Base-by-base conservation (phyloP, 352 stramenopile species). In the Phytopythium litorale region DNA sequence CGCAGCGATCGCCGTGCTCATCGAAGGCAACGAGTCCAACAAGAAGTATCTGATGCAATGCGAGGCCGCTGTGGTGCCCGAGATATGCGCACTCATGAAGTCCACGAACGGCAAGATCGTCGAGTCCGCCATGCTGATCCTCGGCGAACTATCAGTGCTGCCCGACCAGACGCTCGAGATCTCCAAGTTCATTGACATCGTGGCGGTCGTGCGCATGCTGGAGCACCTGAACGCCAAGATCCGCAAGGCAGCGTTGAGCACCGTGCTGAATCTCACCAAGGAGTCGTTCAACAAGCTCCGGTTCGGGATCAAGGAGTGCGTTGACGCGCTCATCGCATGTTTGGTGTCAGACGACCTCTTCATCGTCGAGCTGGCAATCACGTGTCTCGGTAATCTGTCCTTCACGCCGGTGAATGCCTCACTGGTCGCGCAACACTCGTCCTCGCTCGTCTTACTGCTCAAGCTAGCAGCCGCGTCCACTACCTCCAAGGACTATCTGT, bases 241-340 rank as follows among this genome's bases (percentile, higher is more conserved):
- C 38, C 63, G 75, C 46, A 70, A 78, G 48, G 81, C 84, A 0
- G 75, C 78, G 40, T 60, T 93, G 35, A 62, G 75, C 15, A 78
- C 84, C 5, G 68, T 88, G 4, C 51, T 83, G 2, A 73, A 88
- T 63, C 60, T 91, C 11, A 93, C 82, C 5, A 86, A 84, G 18
- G 81, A 91, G 57, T 89, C 84, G 0, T 91, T 91, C 55, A 91
- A 91, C 66, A 91, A 91, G 60, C 63, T 87, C 6, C 80, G 80
- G 12, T 93, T 91, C 30, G 81, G 82, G 1, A 70, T 88, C 9
- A 63, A 66, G 11, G 76, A 85, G 45, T 87, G 82, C 43, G 61
- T 91, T 13, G 67, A 78, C 32, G 79, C 79, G 8, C 63, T 93
- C 30, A 54, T 91, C 18, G 37, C 30, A 9, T 82, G 75, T 23